Percentiles rank a stretch among this genome's conserved stretches.
These are phyloP conservation scores for Aureobasidium zeae DNA, from an alignment of 2,329 filamentous ascomycete species.

Conservation along the genomic window DNA sequence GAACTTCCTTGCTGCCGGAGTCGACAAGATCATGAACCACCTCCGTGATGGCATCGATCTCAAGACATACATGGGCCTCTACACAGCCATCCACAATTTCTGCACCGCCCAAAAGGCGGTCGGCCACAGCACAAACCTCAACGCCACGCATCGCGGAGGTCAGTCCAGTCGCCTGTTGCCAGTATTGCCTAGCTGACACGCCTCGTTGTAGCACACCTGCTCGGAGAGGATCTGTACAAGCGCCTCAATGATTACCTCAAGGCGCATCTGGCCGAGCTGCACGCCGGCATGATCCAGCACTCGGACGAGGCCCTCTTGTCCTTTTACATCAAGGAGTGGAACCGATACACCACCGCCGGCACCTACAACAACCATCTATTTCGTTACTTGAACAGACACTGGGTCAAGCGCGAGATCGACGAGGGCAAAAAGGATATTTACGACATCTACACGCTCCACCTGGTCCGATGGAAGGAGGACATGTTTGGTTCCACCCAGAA, in stretches of 20 bases:
- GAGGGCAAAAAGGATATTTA: slow-evolving; percentile 98
- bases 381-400: slow-evolving; percentile 91
- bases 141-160: slow-evolving; percentile 63
- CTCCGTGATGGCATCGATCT: slow-evolving; percentile 89
- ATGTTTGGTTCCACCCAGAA: slow-evolving; percentile 75
- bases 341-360: slow-evolving; percentile 85
- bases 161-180: slow-evolving; percentile 2
- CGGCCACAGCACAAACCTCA: slow-evolving; percentile 41
- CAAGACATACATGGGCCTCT: slow-evolving; percentile 94
- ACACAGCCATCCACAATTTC: slow-evolving; percentile 97
- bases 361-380: slow-evolving; percentile 98
- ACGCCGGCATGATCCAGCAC: slow-evolving; percentile 65
- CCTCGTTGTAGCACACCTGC: slow-evolving; percentile 62
- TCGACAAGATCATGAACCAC: slow-evolving; percentile 88
- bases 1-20: slow-evolving; percentile 78
- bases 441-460: slow-evolving; percentile 92
- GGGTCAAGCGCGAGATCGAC: slow-evolving; percentile 98
- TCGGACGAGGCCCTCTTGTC: slow-evolving; percentile 79
- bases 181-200: too few relatives aligned
- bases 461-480: slow-evolving; percentile 90
- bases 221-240: slow-evolving; percentile 92
- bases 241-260: slow-evolving; percentile 81
- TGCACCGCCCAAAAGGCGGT: slow-evolving; percentile 96
- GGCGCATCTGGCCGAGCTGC: slow-evolving; percentile 62
- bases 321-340: slow-evolving; percentile 97